phyloP scores from a whole-genome alignment of 371 early-diverging fungal species.

The Racocetra persica region DNA sequence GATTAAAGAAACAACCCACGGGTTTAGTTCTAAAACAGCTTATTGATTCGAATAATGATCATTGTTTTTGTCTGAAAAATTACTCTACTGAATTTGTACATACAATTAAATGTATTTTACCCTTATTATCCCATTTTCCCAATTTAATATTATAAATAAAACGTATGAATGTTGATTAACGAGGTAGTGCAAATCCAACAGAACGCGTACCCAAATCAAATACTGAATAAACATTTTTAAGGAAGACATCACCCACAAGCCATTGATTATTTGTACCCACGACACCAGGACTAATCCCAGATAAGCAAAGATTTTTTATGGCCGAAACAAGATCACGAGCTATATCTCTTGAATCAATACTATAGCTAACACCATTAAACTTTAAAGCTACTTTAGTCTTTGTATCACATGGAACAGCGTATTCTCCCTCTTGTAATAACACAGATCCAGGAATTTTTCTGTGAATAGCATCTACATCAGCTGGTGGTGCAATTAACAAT shows the following conservation, averaged over 20 bases:
- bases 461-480: conserved; percentile 49
- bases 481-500: conserved; percentile 42
- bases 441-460: conserved; percentile 49
- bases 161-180: not conserved
- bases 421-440: conserved; percentile 38
- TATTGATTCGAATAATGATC: no score
- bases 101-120: no score
- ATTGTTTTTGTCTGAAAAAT: not conserved
- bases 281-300: no score
- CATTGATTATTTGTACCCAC: not conserved
- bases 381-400: conserved; percentile 14
- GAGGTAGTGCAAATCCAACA: not conserved
- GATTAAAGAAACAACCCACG: no score
- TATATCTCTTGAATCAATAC: conserved; percentile 47
- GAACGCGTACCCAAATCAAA: not conserved
- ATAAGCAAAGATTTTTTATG: no score
- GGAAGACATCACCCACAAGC: conserved; percentile 16
- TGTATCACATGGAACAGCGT: conserved; percentile 54
- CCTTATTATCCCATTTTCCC: no score
- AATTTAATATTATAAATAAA: no score
- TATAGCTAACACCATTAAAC: conserved; percentile 44
- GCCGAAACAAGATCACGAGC: no score
- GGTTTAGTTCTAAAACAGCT: no score
- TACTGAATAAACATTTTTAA: conserved; percentile 25
- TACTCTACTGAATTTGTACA: no score